Percentiles rank a stretch among this genome's conserved stretches.
Evolutionary conservation across 2,329 filamentous ascomycete species (phyloP).

Genomic region (Cercospora sojina): DNA sequence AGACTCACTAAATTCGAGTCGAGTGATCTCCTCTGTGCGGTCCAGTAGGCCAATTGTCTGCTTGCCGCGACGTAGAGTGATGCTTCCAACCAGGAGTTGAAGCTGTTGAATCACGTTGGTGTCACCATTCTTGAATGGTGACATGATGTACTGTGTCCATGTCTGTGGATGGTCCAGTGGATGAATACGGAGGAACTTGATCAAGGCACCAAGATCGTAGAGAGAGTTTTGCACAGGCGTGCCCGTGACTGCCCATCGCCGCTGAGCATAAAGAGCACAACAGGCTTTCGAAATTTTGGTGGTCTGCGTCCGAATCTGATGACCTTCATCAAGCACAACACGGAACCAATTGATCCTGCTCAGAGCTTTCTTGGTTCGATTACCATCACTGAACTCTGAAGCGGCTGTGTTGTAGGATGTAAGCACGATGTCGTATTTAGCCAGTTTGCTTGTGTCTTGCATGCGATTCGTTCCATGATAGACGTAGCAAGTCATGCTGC

Average conservation of each 20-base stretch:
- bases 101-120: conserved; percentile 80
- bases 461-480: conserved; percentile 82
- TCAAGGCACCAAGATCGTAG: conserved; percentile 82
- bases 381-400: conserved; percentile 56
- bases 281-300: conserved; percentile 83
- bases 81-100: conserved; percentile 86
- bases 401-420: conserved; percentile 90
- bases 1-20: conserved; percentile 70
- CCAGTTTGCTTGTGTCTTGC: conserved; percentile 66
- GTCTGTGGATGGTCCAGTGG: conserved; percentile 77
- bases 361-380: conserved; percentile 59
- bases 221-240: conserved; percentile 93
- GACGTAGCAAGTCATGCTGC: conserved; percentile 68
- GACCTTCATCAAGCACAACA: conserved; percentile 90
- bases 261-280: conserved; percentile 72
- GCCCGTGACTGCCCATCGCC: conserved; percentile 95
- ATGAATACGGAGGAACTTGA: conserved; percentile 78
- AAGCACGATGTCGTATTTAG: conserved; percentile 77
- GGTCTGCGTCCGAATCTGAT: conserved; percentile 83
- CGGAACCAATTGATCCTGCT: conserved; percentile 87
- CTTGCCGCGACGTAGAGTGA: conserved; percentile 87
- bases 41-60: conserved; percentile 82
- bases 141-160: conserved; percentile 77
- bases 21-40: conserved; percentile 69
- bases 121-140: conserved; percentile 84